Percentiles rank a stretch among this genome's conserved stretches.
Conservation (phyloP, 2,329 filamentous ascomycete genomes). For the Diplodia mutila region DNA sequence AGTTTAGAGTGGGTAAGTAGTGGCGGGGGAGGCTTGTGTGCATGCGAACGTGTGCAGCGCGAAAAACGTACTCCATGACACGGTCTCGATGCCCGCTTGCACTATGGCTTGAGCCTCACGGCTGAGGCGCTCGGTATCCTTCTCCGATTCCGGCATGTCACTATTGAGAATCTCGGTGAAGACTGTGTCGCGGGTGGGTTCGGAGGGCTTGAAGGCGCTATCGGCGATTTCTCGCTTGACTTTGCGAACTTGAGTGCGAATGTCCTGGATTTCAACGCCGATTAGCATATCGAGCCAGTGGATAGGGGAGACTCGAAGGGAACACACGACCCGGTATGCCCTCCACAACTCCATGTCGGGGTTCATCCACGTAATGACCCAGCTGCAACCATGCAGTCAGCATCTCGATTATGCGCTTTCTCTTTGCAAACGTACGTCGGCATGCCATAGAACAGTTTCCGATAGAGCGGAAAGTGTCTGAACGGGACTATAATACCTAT, state of each 20-base stretch:
- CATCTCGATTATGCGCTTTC: neutral
- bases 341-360: slow-evolving; percentile 11
- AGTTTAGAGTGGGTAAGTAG: neutral
- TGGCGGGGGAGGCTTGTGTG: too few species aligned
- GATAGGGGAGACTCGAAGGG: neutral
- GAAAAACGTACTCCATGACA: slow-evolving; percentile 7
- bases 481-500: neutral
- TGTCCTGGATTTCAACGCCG: neutral
- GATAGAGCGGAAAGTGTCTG: slow-evolving; percentile 15
- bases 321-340: neutral
- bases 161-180: neutral
- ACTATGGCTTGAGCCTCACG: slow-evolving; percentile 39
- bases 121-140: slow-evolving; percentile 37
- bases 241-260: neutral
- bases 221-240: neutral
- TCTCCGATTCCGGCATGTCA: slow-evolving; percentile 34
- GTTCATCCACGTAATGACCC: slow-evolving; percentile 6
- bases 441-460: neutral
- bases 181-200: neutral
- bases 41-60: neutral
- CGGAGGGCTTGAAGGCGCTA: neutral
- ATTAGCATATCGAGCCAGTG: neutral
- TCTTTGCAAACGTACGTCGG: neutral
- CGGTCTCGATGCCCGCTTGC: slow-evolving; percentile 39
- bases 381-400: neutral